phyloP scores from a whole-genome alignment of 306 rosid genomes.

The Hippophae gyantsensis region DNA sequence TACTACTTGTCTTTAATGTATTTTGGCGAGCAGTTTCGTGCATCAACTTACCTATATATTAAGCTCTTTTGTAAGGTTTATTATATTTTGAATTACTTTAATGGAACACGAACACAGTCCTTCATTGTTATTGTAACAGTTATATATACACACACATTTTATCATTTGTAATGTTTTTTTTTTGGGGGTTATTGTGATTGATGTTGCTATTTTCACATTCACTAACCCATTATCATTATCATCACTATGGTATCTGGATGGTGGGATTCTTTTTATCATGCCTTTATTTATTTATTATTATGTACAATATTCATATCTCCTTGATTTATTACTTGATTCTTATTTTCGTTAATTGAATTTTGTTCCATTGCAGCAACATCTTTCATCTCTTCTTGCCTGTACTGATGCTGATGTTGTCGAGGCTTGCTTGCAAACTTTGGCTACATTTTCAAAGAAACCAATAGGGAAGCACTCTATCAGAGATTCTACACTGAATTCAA shows the following conservation, averaged over 20 bases:
- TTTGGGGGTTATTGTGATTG: neutral
- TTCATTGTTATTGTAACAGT: too few relatives aligned
- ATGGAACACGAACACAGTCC: too few relatives aligned
- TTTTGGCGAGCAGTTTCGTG: too few relatives aligned
- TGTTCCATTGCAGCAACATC: constrained; percentile 83
- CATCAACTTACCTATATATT: constrained; percentile 2
- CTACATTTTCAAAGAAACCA: constrained; percentile 83
- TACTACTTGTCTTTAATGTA: too few relatives aligned
- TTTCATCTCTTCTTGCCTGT: constrained; percentile 87
- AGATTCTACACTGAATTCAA: constrained; percentile 73
- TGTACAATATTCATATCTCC: constrained; percentile 1
- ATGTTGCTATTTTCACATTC: neutral
- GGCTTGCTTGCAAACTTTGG: constrained; percentile 87
- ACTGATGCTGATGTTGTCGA: constrained; percentile 92
- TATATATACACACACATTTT: too few relatives aligned
- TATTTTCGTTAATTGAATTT: constrained; percentile 10
- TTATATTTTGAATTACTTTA: too few relatives aligned
- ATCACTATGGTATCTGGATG: neutral
- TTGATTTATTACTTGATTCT: neutral
- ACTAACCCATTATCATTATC: too few relatives aligned
- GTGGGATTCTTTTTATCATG: neutral
- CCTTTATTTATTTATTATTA: neutral
- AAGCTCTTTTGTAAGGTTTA: too few relatives aligned
- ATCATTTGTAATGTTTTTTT: neutral
- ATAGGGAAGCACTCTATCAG: constrained; percentile 78